phyloP scores from a whole-genome alignment of 2,329 filamentous ascomycete species.

The Arthrobotrys sinensis region DNA sequence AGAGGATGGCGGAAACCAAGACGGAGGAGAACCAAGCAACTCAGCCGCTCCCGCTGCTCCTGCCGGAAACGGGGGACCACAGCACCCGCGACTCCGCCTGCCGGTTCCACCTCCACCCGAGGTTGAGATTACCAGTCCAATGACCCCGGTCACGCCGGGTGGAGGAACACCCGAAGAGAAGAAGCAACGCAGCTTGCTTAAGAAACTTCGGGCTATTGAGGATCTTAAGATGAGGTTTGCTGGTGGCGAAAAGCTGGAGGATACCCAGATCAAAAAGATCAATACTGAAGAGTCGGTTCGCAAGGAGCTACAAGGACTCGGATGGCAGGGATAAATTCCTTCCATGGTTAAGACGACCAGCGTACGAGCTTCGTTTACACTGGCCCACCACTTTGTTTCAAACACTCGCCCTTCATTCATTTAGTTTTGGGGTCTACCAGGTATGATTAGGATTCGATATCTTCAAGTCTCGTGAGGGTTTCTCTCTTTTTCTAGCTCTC shows the following conservation, averaged over 20 bases:
- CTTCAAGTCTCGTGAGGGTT: conserved; percentile 10
- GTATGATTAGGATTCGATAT: conserved; percentile 40
- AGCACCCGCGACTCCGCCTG: conserved; percentile 64
- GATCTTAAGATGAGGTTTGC: conserved; percentile 97
- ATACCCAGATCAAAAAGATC: conserved; percentile 99
- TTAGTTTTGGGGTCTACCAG: conserved; percentile 18
- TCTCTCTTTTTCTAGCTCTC: conserved; percentile 6
- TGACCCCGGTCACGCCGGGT: conserved; percentile 72
- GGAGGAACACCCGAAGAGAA: conserved; percentile 76
- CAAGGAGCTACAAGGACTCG: conserved; percentile 81
- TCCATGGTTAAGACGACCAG: not conserved
- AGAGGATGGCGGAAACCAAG: conserved; percentile 60
- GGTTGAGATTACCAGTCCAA: conserved; percentile 66
- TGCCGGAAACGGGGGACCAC: conserved; percentile 63
- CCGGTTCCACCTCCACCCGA: conserved; percentile 64
- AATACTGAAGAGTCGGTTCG: conserved; percentile 86
- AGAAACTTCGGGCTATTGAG: conserved; percentile 98
- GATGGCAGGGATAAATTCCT: conserved; percentile 67
- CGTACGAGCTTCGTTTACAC: conserved; percentile 17
- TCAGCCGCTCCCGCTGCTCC: conserved; percentile 66
- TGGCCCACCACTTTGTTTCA: conserved; percentile 1
- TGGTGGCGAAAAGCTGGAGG: conserved; percentile 94
- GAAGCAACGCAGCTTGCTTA: conserved; percentile 92
- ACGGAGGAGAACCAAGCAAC: conserved; percentile 61
- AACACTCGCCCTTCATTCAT: conserved; percentile 9